Base-by-base conservation (phyloP, 176 grass and related monocot species). In the Saccharum officinarum region DNA sequence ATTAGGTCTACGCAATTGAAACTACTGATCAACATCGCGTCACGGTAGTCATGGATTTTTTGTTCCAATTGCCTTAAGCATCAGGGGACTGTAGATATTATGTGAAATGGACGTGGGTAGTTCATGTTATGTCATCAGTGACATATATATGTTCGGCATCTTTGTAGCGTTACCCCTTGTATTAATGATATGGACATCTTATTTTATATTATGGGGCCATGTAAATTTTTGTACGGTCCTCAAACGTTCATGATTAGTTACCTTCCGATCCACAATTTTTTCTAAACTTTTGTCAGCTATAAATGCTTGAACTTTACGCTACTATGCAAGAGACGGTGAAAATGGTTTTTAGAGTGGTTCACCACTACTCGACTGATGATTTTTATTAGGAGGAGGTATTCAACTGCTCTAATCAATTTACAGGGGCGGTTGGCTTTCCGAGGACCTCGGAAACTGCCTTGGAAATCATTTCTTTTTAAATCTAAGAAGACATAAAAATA, bases 51-150 rank as follows among this genome's bases (percentile, higher is more conserved):
- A 81, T 57, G 14, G 37, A 80, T 75, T 33, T 7, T 80, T 13
- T 63, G 14, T 1, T 9, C 45, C 5, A 18, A 3, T 6, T 73
- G 81, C 67, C 75, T 37, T 72, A 33, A 77, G 78, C 38, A 62
- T 23, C 54, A 73, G 41, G 41, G 15, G 39, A 80, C 46, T 68
- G 69, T 38, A 86, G 66, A 90, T 42, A 86, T 78, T 20, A 38
- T 36, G 73, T 16, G 78, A 80, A 15, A 66, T 73, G 34, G 66
- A 77, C 42, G 47, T 36, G 59, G 39, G 55, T 22, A 50, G 73
- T 36, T 65, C 80, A 10, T 79, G 68, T 22, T 82, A 86, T 90
- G 88, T 90, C 88, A 90, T 82, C 69, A 76, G 45, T 86, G 88
- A 90, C 84, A 83, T 90, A 62, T 67, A 20, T 30, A 22, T 2